Base-by-base conservation (phyloP, 2,329 filamentous ascomycete genomes). In the Beauveria sp. region DNA sequence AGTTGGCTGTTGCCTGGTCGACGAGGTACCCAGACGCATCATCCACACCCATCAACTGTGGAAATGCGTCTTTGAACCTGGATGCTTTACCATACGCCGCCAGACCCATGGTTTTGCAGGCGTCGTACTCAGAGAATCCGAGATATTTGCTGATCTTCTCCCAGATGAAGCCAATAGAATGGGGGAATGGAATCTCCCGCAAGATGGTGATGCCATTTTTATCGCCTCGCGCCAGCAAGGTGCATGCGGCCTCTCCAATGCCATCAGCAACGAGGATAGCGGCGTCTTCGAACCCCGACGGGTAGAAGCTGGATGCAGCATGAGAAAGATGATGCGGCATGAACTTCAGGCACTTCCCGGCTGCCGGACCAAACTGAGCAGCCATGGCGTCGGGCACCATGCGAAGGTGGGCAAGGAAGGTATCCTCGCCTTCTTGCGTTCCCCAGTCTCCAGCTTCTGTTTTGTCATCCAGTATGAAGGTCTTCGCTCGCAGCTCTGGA, bases 131-230 rank as follows among this genome's bases (percentile, higher is more conserved):
- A 8, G 55, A 49, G 28, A 58, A 58, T 3, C 55, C 55, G 43
- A 58, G 55, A 12, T 58, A 58, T 45, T 58, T 58, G 55, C 55
- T 58, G 9, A 58, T 22, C 55, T 58, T 58, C 14, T 58, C 55
- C 55, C 55, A 58, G 24, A 58, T 12, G 55, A 58, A 58, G 30
- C 55, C 55, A 20, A 58, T 58, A 9, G 55, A 58, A 28, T 58
- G 42, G 26, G 55, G 55, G 20, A 58, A 58, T 7, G 55, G 43
- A 12, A 58, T 12, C 43, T 58, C 55, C 4, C 55, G 55, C 30
- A 62, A 63, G 64, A 65, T 65, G 63, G 60, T 67, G 62, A 66
- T 66, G 63, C 52, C 26, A 2, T 40, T 60, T 55, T 63, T 63
- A 64, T 66, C 65, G 42, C 54, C 54, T 7, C 54, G 61, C 51